These are phyloP conservation scores for Penstemon newberryi DNA, from an alignment of 257 asterid genomes.

Conservation along the genomic window DNA sequence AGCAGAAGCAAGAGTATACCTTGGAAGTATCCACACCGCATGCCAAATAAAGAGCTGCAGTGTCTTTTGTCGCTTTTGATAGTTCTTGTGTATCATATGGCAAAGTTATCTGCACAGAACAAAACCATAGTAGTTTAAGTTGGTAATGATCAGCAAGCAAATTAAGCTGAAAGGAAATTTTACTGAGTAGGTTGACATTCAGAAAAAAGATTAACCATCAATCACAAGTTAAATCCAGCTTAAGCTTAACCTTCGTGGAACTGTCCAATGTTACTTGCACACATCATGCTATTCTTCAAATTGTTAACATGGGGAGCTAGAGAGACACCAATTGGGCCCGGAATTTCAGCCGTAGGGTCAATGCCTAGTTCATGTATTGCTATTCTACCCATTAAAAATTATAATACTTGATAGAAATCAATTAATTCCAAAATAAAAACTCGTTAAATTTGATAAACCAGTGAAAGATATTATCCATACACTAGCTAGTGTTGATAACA, in stretches of 20 bases:
- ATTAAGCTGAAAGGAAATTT: slow-evolving; percentile 12
- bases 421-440: background rate
- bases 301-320: background rate
- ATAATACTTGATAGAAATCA: too few relatives aligned
- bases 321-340: background rate
- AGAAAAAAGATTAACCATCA: slow-evolving; percentile 19
- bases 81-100: slow-evolving; percentile 76
- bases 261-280: background rate
- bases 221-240: slow-evolving; percentile 19
- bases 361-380: too few relatives aligned
- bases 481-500: background rate
- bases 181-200: slow-evolving; percentile 15
- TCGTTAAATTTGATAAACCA: background rate
- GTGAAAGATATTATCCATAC: background rate
- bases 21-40: slow-evolving; percentile 90
- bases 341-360: background rate
- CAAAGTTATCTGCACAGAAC: slow-evolving; percentile 70
- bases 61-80: slow-evolving; percentile 80
- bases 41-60: slow-evolving; percentile 97
- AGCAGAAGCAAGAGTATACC: slow-evolving; percentile 45
- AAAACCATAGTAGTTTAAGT: slow-evolving; percentile 7
- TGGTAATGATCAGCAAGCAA: slow-evolving; percentile 3
- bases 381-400: background rate
- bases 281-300: slow-evolving; percentile 1
- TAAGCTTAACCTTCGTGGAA: slow-evolving; percentile 1